Base-by-base conservation (phyloP, 306 rosid genomes). In the Vigna mungo region DNA sequence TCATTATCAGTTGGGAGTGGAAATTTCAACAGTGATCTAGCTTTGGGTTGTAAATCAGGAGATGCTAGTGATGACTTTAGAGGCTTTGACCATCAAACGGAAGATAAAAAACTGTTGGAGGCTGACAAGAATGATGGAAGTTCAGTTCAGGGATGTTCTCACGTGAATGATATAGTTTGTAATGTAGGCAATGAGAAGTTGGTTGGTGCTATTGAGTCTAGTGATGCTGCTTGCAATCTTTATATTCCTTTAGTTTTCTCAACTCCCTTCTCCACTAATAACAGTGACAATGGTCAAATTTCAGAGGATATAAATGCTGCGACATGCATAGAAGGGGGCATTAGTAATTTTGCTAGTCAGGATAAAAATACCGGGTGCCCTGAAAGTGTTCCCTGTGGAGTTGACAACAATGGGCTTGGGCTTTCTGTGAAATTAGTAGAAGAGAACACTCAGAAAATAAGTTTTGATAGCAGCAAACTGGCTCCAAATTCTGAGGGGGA, bases 271-370 rank as follows among this genome's bases (percentile, higher is more conserved):
- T 69, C 75, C 67, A 66, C 68, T 65, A 78, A 75, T 71, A 48
- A 59, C 54, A 25, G 55, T 70, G 82, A 18, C 48, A 67, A 20
- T 75, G 68, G 30, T 78, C 77, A 75, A 60, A 18, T 36, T 85
- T 78, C 82, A 78, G 82, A 78, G 66, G 86, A 79, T 72, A 53
- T 71, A 60, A 78, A 70, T 83, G 71, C 47, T 71, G 53, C 41
- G 30, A 65, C 62, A 7, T 64, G 79, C 85, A 48, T 69, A 73
- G 69, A 72, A 68, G 69, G 79, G 49, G 80, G 73, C 54, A 39
- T 46, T n/a, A 54, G 59, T 78, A 68, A 27, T 81, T 30, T 75
- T 83, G 66, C 43, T 64, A 46, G 53, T 68, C 68, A 83, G 75
- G 80, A 71, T 81, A 72, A 49, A 67, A 37, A 62, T 83, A 55